Evolutionary conservation across 306 rosid species (phyloP).

Genomic region (Senna tora): DNA sequence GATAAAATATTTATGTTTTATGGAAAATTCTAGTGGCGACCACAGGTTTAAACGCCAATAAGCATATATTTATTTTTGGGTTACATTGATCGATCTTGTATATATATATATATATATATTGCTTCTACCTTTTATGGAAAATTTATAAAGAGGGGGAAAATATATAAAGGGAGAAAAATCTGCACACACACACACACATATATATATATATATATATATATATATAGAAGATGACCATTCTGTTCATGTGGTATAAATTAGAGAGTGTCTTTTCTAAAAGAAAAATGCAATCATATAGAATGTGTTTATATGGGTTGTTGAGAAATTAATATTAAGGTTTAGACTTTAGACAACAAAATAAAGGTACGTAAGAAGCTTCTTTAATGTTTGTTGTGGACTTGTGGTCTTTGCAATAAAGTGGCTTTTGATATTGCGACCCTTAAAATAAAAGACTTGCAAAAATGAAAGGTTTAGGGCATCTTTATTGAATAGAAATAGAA

Average conservation of each 20-base stretch:
- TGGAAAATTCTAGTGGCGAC: slow-evolving; percentile 14
- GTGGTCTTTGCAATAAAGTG: neutral
- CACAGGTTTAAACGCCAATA: neutral
- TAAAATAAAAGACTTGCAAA: too few relatives aligned
- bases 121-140: neutral
- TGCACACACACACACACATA: neutral
- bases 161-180: neutral
- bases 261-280: neutral
- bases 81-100: too few relatives aligned
- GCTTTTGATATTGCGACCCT: too few relatives aligned
- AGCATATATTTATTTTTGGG: neutral
- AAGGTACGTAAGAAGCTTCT: neutral
- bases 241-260: neutral
- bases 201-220: too few relatives aligned
- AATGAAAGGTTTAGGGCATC: too few relatives aligned
- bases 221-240: neutral
- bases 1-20: neutral
- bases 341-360: neutral
- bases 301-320: neutral
- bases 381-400: neutral
- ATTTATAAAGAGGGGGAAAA: neutral
- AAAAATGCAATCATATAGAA: neutral
- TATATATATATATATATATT: neutral
- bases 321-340: neutral
- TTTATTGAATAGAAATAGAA: too few relatives aligned